phyloP scores from a whole-genome alignment of 2,329 filamentous ascomycete genomes.

The Ophiostoma fasciatum region DNA sequence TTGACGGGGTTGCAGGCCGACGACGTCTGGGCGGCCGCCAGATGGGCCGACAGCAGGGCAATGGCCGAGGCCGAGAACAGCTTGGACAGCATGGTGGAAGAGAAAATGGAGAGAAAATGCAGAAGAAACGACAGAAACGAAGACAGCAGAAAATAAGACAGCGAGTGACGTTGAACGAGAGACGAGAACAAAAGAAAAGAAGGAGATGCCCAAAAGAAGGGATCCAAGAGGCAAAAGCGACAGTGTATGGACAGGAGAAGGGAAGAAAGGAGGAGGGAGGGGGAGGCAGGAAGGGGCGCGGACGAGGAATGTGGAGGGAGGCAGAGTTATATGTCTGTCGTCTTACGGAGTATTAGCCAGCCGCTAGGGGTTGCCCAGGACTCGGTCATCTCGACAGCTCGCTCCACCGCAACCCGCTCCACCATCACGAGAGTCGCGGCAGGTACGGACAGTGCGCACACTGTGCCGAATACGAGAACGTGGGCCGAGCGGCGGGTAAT shows the following conservation, averaged over 20 bases:
- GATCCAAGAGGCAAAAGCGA: background rate
- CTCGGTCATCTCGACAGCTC: conserved; percentile 1
- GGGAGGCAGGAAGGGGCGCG: background rate
- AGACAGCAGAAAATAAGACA: background rate
- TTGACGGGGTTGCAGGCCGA: conserved; percentile 41
- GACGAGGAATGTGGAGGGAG: conserved; percentile 4
- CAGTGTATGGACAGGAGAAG: background rate
- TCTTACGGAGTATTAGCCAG: too few relatives aligned
- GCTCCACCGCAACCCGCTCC: conserved; percentile 1
- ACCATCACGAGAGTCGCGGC: conserved; percentile 3
- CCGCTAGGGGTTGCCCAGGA: background rate
- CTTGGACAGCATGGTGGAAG: conserved; percentile 29
- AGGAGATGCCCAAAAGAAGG: too few relatives aligned
- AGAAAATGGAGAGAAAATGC: background rate
- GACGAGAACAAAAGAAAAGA: background rate
- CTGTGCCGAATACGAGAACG: too few relatives aligned
- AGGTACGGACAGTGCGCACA: too few relatives aligned
- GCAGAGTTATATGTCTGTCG: conserved; percentile 3
- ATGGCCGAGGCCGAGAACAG: conserved; percentile 28
- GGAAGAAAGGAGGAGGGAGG: background rate
- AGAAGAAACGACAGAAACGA: background rate
- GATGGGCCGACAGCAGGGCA: conserved; percentile 29
- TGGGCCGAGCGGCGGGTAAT: too few relatives aligned
- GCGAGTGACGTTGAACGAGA: background rate
- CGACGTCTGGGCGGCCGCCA: conserved; percentile 40